These are phyloP conservation scores for Cercospora sojina DNA, from an alignment of 2,329 filamentous ascomycete species.

Conservation along the genomic window DNA sequence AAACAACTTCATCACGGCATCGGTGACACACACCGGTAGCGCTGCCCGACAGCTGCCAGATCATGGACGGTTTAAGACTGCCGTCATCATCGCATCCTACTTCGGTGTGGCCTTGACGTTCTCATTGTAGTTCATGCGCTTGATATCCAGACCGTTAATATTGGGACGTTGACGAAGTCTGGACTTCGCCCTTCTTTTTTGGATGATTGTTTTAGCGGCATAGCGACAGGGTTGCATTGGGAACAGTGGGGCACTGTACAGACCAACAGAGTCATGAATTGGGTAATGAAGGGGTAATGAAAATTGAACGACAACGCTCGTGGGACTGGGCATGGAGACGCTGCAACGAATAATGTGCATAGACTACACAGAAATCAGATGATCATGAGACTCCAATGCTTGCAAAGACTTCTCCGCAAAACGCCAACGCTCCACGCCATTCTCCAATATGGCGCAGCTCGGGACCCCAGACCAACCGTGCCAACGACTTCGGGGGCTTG, in stretches of 20 bases:
- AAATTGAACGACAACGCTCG: slow-evolving; percentile 2
- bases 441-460: slow-evolving; percentile 12
- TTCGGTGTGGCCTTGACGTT: neutral
- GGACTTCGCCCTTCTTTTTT: neutral
- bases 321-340: slow-evolving; percentile 1
- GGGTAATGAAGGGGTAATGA: slow-evolving; percentile 10
- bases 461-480: neutral
- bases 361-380: slow-evolving; percentile 3
- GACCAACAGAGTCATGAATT: slow-evolving; percentile 12
- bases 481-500: neutral
- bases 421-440: slow-evolving; percentile 1
- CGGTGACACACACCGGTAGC: slow-evolving; percentile 12
- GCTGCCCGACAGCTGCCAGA: neutral
- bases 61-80: neutral
- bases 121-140: neutral
- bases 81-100: neutral
- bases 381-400: slow-evolving; percentile 14
- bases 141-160: neutral
- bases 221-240: slow-evolving; percentile 14
- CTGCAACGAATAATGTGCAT: slow-evolving; percentile 10
- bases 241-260: slow-evolving; percentile 17
- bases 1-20: slow-evolving; percentile 20
- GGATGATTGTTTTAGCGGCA: slow-evolving; percentile 17
- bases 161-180: neutral
- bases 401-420: slow-evolving; percentile 11